These are phyloP conservation scores for Heliamphora exappendiculata DNA, from an alignment of 148 eudicot species.

Conservation along the genomic window DNA sequence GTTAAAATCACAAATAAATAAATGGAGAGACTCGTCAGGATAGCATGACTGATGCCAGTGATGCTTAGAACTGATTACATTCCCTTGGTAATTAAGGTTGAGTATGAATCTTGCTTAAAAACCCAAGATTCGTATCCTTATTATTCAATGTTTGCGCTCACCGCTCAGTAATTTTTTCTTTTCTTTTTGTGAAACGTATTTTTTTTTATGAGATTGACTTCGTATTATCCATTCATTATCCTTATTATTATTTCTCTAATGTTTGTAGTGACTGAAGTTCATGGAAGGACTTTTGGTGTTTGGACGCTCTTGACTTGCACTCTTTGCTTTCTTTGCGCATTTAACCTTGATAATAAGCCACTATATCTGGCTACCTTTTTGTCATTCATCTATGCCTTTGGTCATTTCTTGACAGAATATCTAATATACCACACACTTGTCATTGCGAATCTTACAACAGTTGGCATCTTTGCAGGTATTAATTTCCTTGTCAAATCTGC, in stretches of 20 bases:
- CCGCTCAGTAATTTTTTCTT: not conserved
- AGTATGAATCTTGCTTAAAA: not conserved
- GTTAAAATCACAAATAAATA: not conserved
- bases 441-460: conserved; percentile 65
- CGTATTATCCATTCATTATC: not conserved
- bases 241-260: conserved; percentile 2
- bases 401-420: conserved; percentile 84
- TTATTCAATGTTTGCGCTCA: not conserved
- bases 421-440: conserved; percentile 76
- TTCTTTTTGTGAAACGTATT: not conserved
- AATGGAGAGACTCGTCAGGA: not conserved
- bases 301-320: conserved; percentile 97
- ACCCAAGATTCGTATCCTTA: not conserved
- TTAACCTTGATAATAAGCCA: conserved; percentile 88
- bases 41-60: not conserved
- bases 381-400: conserved; percentile 78
- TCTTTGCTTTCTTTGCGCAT: conserved; percentile 87
- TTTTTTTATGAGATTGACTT: not conserved
- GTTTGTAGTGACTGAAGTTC: conserved; percentile 81
- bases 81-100: not conserved
- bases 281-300: conserved; percentile 92
- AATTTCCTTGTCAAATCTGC: not conserved
- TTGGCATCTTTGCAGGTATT: conserved; percentile 87
- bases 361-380: conserved; percentile 70
- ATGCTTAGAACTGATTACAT: not conserved